These are phyloP conservation scores for Xylaria venustula DNA, from an alignment of 495 filamentous ascomycete genomes.

Conservation along the genomic window DNA sequence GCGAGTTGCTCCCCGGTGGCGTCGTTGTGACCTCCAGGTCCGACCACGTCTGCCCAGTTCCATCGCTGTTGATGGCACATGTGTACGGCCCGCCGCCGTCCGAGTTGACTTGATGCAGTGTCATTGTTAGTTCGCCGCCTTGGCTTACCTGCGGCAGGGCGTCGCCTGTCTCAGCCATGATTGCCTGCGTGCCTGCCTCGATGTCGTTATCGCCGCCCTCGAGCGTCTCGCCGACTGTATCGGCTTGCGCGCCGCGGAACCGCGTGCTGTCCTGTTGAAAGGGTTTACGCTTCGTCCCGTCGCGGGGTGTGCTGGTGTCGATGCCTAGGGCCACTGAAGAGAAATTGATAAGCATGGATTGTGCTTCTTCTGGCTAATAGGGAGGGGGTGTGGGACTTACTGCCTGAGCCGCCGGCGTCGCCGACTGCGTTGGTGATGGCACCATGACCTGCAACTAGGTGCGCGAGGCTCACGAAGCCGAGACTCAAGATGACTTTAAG, in stretches of 20 bases:
- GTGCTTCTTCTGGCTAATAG: neutral
- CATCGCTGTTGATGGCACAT: constrained; percentile 51
- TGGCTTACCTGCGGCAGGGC: constrained; percentile 47
- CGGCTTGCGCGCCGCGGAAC: constrained; percentile 42
- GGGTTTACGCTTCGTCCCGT: constrained; percentile 49
- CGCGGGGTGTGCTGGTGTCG: constrained; percentile 49
- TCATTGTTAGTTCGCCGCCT: constrained; percentile 51
- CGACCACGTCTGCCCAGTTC: constrained; percentile 42
- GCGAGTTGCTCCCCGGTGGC: constrained; percentile 35
- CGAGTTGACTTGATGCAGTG: constrained; percentile 51
- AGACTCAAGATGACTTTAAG: constrained; percentile 30
- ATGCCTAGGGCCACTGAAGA: constrained; percentile 40
- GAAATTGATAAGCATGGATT: neutral
- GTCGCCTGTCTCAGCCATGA: constrained; percentile 45
- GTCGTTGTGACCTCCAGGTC: constrained; percentile 38
- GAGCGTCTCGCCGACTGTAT: constrained; percentile 44
- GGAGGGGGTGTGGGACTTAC: constrained; percentile 11
- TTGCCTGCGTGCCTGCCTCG: constrained; percentile 45
- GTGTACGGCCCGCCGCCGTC: constrained; percentile 47
- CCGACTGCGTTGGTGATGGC: constrained; percentile 49
- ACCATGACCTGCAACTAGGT: constrained; percentile 46
- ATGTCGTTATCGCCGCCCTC: constrained; percentile 45
- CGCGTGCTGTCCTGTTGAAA: constrained; percentile 56
- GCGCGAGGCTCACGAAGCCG: constrained; percentile 29
- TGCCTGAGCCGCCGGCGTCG: constrained; percentile 48